phyloP scores from a whole-genome alignment of 2,329 filamentous ascomycete species.

The Aspergillus vadensis region DNA sequence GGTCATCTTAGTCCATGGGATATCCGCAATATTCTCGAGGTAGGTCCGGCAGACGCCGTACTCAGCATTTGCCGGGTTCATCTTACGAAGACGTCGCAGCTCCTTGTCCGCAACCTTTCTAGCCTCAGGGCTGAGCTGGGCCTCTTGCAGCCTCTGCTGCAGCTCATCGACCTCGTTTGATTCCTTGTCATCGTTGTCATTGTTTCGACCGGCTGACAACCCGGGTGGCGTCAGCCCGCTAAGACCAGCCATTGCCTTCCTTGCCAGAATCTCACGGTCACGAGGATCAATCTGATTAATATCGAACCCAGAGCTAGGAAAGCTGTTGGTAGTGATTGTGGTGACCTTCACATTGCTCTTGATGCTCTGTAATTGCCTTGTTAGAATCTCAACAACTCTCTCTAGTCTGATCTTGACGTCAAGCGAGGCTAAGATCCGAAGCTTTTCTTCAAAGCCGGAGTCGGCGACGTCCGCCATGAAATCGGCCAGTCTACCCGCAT shows the following conservation, averaged over 20 bases:
- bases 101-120: constrained; percentile 90
- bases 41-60: constrained; percentile 93
- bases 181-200: constrained; percentile 72
- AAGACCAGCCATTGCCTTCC: constrained; percentile 48
- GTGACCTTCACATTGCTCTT: constrained; percentile 88
- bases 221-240: constrained; percentile 44
- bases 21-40: constrained; percentile 88
- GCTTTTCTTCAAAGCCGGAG: constrained; percentile 84
- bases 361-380: constrained; percentile 77
- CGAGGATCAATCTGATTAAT: constrained; percentile 54
- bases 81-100: constrained; percentile 83
- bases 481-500: constrained; percentile 85
- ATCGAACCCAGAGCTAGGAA: constrained; percentile 63
- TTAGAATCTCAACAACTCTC: constrained; percentile 79
- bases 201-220: constrained; percentile 49
- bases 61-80: constrained; percentile 94
- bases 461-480: constrained; percentile 96
- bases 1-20: constrained; percentile 85
- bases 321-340: constrained; percentile 67
- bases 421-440: constrained; percentile 79
- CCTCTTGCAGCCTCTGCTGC: constrained; percentile 80
- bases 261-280: constrained; percentile 47
- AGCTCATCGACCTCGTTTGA: constrained; percentile 88
- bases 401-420: constrained; percentile 76
- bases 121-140: constrained; percentile 79